A percentile compares a stretch with the other conserved stretches of the same genome.
These are phyloP conservation scores for Phytophthora pinifolia DNA, from an alignment of 352 stramenopile genomes.

Conservation along the genomic window DNA sequence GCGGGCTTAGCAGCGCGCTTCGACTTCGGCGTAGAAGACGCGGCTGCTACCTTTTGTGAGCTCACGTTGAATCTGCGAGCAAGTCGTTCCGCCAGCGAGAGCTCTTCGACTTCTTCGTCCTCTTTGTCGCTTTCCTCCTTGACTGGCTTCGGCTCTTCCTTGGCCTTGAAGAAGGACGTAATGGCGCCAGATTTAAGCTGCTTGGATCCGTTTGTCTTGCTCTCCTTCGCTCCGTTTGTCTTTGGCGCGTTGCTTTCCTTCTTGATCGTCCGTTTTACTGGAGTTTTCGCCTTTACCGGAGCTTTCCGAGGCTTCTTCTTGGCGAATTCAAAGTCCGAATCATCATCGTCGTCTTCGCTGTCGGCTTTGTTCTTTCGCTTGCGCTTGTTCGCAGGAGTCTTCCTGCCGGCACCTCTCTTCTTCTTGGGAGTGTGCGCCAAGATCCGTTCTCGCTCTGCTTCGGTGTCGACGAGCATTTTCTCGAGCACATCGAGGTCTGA, in stretches of 20 bases:
- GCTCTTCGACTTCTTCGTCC: conserved; percentile 66
- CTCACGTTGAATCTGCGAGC: conserved; percentile 51
- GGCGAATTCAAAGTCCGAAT: conserved; percentile 64
- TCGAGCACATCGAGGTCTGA: conserved; percentile 92
- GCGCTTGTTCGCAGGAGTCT: conserved; percentile 45
- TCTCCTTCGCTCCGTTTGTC: conserved; percentile 28
- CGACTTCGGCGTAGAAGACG: conserved; percentile 14
- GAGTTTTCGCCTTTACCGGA: conserved; percentile 47
- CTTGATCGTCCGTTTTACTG: conserved; percentile 36
- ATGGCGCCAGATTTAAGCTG: conserved; percentile 38
- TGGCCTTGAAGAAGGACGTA: conserved; percentile 58
- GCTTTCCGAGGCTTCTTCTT: conserved; percentile 32
- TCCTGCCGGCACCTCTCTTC: conserved; percentile 49
- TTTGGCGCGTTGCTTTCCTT: conserved; percentile 29
- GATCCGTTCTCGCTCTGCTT: conserved; percentile 55
- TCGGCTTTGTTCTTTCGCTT: conserved; percentile 47
- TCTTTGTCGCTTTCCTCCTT: conserved; percentile 50
- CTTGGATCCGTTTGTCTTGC: conserved; percentile 24
- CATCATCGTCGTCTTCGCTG: conserved; percentile 52
- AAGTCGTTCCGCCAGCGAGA: conserved; percentile 74
- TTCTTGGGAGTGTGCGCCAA: conserved; percentile 58
- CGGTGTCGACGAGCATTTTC: conserved; percentile 61
- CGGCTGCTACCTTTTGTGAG: conserved; percentile 37
- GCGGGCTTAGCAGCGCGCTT: conserved; percentile 25
- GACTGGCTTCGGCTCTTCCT: conserved; percentile 24